Evolutionary conservation across 257 asterid species (phyloP), one percentile per base, ranked within the genome.

Genomic region (Capsicum baccatum): DNA sequence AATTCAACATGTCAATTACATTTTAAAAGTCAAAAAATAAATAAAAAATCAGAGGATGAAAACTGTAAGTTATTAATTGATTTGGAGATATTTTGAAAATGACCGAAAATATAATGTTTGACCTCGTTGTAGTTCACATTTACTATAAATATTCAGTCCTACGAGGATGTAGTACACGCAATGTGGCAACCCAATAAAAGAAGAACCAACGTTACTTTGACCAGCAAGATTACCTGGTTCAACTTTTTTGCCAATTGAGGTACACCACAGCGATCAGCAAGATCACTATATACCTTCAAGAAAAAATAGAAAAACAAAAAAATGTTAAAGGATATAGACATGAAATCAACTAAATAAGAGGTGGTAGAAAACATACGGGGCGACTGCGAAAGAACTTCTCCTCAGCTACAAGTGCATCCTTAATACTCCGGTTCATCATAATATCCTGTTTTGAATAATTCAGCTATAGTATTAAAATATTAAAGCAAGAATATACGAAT

Each of bases 161-260:
- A 52, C 48, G 52, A 14, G 60, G 48, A 52, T 26, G 81, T 54
- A 76, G 26, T 0, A 14, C 0, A 12, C 14, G 13, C 60, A 74
- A 74, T 21, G 21, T 74, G 13, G 17, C 81, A 74, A 74, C 19
- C 81, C 13, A 50, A 50, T 50, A 74, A 14, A 37, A 68, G 74
- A 21, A 42, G 52, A 48, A 74, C 52, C 74, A 73, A 93, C 87
- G 88, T 37, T 33, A 74, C 62, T 82, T 78, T 35, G 48, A 55
- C 83, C 60, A 70, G 74, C 78, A 71, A 37, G 68, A 11, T 66
- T 83, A 92, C 98, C 99, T 97, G 98, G 90, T 97, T 97, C 97
- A 97, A 91, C 92, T 95, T 97, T 94, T 93, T 97, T 83, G 99
- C 98, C 94, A 97, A 85, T 91, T 97, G 98, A 86, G 97, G 97